Percentiles rank a stretch among this genome's conserved stretches.
phyloP scores from a whole-genome alignment of 1,139 yeast genomes.

The Suhomyces bribrorum region DNA sequence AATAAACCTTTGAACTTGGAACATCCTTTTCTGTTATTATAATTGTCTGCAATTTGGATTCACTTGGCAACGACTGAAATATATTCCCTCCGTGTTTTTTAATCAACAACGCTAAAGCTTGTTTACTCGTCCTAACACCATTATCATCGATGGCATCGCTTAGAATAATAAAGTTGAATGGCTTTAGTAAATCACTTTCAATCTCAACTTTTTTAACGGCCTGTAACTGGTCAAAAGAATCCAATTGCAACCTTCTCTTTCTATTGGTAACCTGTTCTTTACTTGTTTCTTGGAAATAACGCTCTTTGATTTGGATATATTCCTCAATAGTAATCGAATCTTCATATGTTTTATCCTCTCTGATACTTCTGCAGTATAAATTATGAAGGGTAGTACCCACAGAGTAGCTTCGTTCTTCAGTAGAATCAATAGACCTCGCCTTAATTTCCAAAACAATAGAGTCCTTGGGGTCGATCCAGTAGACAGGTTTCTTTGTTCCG shows the following conservation, averaged over 20 bases:
- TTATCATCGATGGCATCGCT: conserved; percentile 39
- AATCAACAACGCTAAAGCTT: conserved; percentile 40
- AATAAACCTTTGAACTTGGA: conserved; percentile 32
- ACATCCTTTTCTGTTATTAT: conserved; percentile 22
- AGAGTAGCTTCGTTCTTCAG: conserved; percentile 52
- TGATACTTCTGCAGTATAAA: conserved; percentile 66
- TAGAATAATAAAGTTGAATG: conserved; percentile 35
- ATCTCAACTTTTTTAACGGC: conserved; percentile 13
- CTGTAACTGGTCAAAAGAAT: conserved; percentile 14
- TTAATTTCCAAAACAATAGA: conserved; percentile 83
- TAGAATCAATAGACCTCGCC: conserved; percentile 68
- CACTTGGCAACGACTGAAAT: conserved; percentile 15
- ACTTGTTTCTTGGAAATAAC: conserved; percentile 25
- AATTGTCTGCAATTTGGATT: conserved; percentile 9
- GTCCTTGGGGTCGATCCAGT: conserved; percentile 78
- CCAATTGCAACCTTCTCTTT: conserved; percentile 15
- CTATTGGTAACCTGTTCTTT: conserved; percentile 34
- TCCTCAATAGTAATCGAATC: conserved; percentile 62
- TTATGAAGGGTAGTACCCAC: conserved; percentile 73
- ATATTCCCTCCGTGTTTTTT: conserved; percentile 54
- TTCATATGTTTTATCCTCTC: conserved; percentile 65
- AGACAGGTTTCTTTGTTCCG: conserved; percentile 63
- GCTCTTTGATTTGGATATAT: conserved; percentile 39
- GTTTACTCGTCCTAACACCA: conserved; percentile 31
- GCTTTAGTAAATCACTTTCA: conserved; percentile 26